Percentiles rank a stretch among this genome's conserved stretches.
phyloP scores from a whole-genome alignment of 345 rosid genomes.

The Psidium friedrichsthalianum region DNA sequence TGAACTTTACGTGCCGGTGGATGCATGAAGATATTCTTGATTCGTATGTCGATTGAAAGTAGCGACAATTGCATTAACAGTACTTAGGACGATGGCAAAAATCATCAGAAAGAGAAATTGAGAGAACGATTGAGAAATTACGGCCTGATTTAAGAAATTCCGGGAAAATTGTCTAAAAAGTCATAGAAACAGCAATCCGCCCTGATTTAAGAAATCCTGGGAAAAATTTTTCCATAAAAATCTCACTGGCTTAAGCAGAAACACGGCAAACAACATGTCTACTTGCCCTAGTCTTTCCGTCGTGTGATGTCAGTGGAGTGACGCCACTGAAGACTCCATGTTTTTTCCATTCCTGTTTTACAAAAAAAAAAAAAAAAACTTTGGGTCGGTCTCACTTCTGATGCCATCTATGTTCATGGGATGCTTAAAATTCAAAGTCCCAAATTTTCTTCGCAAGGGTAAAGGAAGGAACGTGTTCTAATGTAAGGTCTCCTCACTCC shows the following conservation, averaged over 20 bases:
- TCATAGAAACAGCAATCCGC: no score
- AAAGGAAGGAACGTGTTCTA: not conserved
- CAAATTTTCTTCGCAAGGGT: not conserved
- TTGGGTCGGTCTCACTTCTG: not conserved
- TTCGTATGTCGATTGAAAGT: not conserved
- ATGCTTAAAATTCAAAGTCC: not conserved
- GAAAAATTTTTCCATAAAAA: no score
- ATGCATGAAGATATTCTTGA: not conserved
- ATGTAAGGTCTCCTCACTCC: no score
- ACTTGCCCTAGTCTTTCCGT: not conserved
- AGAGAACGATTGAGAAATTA: not conserved
- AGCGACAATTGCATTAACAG: no score
- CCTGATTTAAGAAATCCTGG: no score
- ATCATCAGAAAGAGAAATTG: not conserved
- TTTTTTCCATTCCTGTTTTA: not conserved
- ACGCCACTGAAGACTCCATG: not conserved
- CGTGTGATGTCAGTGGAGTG: not conserved
- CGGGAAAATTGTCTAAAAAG: no score
- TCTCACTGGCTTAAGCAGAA: no score
- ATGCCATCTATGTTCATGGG: not conserved
- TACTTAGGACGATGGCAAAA: not conserved
- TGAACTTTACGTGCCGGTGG: not conserved
- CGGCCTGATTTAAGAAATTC: no score
- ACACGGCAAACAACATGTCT: not conserved
- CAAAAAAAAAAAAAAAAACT: not conserved